Conservation (phyloP, 805 yeast genomes). For the Wickerhamiella galacta region DNA sequence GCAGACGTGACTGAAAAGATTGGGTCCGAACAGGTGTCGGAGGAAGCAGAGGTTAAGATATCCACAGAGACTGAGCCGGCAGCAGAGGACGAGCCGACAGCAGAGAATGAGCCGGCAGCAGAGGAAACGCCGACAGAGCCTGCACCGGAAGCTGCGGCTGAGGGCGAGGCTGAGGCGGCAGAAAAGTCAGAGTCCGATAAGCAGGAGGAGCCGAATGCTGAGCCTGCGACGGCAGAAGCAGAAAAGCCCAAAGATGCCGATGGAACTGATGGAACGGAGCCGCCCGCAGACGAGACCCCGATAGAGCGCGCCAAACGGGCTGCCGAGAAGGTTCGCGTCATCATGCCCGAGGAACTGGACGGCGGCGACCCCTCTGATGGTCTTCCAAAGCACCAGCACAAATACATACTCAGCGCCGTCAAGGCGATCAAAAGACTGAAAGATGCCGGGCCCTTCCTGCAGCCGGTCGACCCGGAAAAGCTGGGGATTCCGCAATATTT, state of each 20-base stretch:
- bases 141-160: background rate
- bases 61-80: background rate
- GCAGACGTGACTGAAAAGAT: background rate
- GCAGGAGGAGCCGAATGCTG: background rate
- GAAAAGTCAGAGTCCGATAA: background rate
- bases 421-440: constrained; percentile 79
- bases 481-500: constrained; percentile 82
- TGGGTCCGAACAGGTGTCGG: background rate
- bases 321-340: constrained; percentile 11
- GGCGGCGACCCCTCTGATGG: constrained; percentile 12
- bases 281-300: constrained; percentile 5
- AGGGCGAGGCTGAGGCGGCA: background rate
- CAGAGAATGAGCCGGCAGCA: background rate
- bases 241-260: background rate
- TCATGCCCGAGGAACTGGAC: constrained; percentile 16
- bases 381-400: constrained; percentile 51
- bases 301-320: constrained; percentile 14
- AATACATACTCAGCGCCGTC: constrained; percentile 59
- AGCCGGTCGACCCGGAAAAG: constrained; percentile 80
- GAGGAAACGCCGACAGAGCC: background rate
- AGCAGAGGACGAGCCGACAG: background rate
- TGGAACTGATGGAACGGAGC: background rate
- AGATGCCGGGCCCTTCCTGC: constrained; percentile 80
- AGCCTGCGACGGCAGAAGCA: no score
- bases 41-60: background rate